phyloP scores from a whole-genome alignment of 2,329 filamentous ascomycete species.

The Neonectria faginata region DNA sequence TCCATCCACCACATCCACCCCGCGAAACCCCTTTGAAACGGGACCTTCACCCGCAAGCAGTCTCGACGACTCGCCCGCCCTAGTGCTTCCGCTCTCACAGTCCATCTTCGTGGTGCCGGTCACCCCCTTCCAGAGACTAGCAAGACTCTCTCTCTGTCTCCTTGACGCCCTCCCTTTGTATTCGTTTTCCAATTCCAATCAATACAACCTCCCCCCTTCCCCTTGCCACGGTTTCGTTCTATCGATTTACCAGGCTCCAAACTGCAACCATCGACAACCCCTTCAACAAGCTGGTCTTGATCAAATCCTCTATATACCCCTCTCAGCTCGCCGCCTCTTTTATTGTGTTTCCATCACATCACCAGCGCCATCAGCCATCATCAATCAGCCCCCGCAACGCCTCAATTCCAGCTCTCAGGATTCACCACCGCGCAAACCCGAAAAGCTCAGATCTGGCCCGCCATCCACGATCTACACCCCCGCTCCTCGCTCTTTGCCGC shows the following conservation, averaged over 20 bases:
- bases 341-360: not conserved
- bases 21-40: slow-evolving; percentile 32
- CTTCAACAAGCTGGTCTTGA: slow-evolving; percentile 45
- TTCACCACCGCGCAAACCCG: slow-evolving; percentile 10
- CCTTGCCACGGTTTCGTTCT: slow-evolving; percentile 23
- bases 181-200: slow-evolving; percentile 41
- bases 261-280: slow-evolving; percentile 34
- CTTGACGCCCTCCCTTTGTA: slow-evolving; percentile 40
- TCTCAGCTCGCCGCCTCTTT: slow-evolving; percentile 5
- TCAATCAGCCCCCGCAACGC: slow-evolving; percentile 19
- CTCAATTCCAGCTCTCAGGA: slow-evolving; percentile 26
- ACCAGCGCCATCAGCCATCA: slow-evolving; percentile 15
- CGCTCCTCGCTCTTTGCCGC: slow-evolving; percentile 10
- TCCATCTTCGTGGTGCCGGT: slow-evolving; percentile 37
- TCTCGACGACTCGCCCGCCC: slow-evolving; percentile 38
- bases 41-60: slow-evolving; percentile 9
- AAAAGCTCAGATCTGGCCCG: slow-evolving; percentile 1
- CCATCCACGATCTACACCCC: slow-evolving; percentile 15
- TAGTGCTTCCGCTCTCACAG: slow-evolving; percentile 25
- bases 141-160: slow-evolving; percentile 35
- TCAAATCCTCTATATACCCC: slow-evolving; percentile 26
- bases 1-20: not conserved
- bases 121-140: slow-evolving; percentile 34
- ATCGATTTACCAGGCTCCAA: slow-evolving; percentile 24
- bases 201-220: slow-evolving; percentile 12